Evolutionary conservation across 2,329 filamentous ascomycete genomes (phyloP), one percentile per base, ranked within the genome.

Genomic region (Chaetomiaceae sp.): DNA sequence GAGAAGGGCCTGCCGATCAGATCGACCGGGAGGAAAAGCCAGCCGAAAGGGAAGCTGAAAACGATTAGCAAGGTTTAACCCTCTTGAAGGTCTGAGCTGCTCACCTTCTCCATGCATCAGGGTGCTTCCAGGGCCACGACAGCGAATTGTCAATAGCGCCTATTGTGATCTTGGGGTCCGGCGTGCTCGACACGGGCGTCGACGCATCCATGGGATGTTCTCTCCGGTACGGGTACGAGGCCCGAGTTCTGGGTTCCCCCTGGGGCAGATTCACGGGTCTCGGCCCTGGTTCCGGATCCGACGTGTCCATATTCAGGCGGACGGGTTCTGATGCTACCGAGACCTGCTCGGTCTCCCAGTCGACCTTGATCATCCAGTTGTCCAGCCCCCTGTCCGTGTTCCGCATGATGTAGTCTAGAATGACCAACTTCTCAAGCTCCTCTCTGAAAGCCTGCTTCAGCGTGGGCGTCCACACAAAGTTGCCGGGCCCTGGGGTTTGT

Each of bases 301-400:
- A 76, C 71, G 46, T 51, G 47, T 85, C 81, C 77, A 78, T 74
- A 77, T 89, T 66, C 76, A 95, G 70, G 25, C 81, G 80, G 40
- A 81, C 74, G 11, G 91, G 89, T 56, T 96, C 91, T 0, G 90
- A 90, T 15, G 87, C 85, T 60, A 99, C 89, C 7, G 88, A 89
- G 12, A 94, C 92, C 64, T 87, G 82, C 65, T 94, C 84, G 3
- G 81, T 84, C 62, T 90, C 82, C 79, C 85, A 89, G 69, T 99
- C 91, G 29, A 99, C 89, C 69, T 90, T 94, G 67, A 99, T 91
- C 94, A 99, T 99, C 94, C 94, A 99, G 64, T 99, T 99, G 69
- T 99, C 94, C 53, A 96, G 76, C 1, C 94, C 94, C 71, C 94
- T 83, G 69, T 99, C 94, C 1, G 94, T 99, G 67, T 99, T 99